Evolutionary conservation across 805 yeast species (phyloP), one percentile per base, ranked within the genome.

Genomic region (Candida sithepensis): DNA sequence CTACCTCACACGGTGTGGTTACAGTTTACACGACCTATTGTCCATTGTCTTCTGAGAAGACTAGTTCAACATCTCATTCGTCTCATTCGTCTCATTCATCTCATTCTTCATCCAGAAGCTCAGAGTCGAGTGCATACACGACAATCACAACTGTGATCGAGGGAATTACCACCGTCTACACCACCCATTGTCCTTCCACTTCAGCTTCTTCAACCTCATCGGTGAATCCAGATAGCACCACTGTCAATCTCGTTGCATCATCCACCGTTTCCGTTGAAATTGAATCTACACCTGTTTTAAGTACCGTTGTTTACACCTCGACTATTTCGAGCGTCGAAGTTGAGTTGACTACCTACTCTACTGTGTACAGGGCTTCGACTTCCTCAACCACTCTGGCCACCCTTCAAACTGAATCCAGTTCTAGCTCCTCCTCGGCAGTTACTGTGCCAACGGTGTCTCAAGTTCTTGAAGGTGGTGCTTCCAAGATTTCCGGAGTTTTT

Each of bases 251-350:
- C n/a, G 47, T 53, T 21, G 39, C 48, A 20, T 47, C 56, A 3
- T 50, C 60, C 5, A 53, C 56, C 1, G 60, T 58, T 16, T 43
- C 56, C 9, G 48, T 54, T 12, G 54, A 55, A n/a, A 45, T 50
- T 22, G 57, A 56, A 46, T 39, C 48, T 9, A 42, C 53, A 3
- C 44, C 53, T 19, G 36, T 48, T 2, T 43, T 52, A 20, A 51
- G 53, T 42, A 49, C 55, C 0, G 36, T 48, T 9, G 58, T 55
- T 14, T 60, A 55, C 58, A 59, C 64, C n/a, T 50, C 64, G 18
- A 53, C 54, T 28, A 52, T 58, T 41, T 58, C 61, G n/a, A 53
- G 47, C 23, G 51, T 56, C 21, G 50, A 60, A 9, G 64, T 60
- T 30, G 56, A 50, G 24, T 51, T 60, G 48, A 61, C 66, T 20